phyloP scores from a whole-genome alignment of 2,329 filamentous ascomycete genomes.

The Fusarium nygamai region DNA sequence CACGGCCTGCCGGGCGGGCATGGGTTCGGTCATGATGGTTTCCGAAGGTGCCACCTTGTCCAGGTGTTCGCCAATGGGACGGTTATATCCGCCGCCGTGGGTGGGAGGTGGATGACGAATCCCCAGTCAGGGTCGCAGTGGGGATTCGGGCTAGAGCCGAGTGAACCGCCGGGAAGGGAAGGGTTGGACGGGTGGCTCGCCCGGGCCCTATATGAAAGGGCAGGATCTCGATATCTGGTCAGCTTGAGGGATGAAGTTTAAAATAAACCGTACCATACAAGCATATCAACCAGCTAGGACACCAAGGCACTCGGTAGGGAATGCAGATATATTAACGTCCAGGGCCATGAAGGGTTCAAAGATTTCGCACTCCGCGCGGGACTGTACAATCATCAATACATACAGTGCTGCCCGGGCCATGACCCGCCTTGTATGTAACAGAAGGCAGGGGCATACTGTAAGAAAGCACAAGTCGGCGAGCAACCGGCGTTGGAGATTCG shows the following conservation, averaged over 20 bases:
- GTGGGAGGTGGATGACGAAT: slow-evolving; percentile 47
- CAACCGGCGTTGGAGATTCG: slow-evolving; percentile 21
- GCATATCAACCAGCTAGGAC: not conserved
- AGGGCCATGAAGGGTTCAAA: not conserved
- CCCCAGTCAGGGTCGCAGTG: slow-evolving; percentile 47
- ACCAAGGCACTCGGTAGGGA: not conserved
- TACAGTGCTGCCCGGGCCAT: slow-evolving; percentile 25
- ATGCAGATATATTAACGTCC: not conserved
- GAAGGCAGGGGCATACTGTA: slow-evolving; percentile 29
- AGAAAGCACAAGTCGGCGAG: slow-evolving; percentile 15
- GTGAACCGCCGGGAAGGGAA: slow-evolving; percentile 49
- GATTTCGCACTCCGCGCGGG: not conserved
- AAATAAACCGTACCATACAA: not conserved
- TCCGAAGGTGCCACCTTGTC: slow-evolving; percentile 41
- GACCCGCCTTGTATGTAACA: slow-evolving; percentile 42
- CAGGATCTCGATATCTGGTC: slow-evolving; percentile 45
- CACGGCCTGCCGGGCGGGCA: slow-evolving; percentile 36
- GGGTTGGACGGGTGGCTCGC: slow-evolving; percentile 37
- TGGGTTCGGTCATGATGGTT: slow-evolving; percentile 41
- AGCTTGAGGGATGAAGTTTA: slow-evolving; percentile 27
- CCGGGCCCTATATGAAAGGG: slow-evolving; percentile 29
- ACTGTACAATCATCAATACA: slow-evolving; percentile 4
- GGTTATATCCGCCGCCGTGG: slow-evolving; percentile 47
- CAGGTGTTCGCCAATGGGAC: slow-evolving; percentile 49
- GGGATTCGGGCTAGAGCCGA: slow-evolving; percentile 52